Base-by-base conservation (phyloP, 306 rosid species). In the Castanospermum australe region DNA sequence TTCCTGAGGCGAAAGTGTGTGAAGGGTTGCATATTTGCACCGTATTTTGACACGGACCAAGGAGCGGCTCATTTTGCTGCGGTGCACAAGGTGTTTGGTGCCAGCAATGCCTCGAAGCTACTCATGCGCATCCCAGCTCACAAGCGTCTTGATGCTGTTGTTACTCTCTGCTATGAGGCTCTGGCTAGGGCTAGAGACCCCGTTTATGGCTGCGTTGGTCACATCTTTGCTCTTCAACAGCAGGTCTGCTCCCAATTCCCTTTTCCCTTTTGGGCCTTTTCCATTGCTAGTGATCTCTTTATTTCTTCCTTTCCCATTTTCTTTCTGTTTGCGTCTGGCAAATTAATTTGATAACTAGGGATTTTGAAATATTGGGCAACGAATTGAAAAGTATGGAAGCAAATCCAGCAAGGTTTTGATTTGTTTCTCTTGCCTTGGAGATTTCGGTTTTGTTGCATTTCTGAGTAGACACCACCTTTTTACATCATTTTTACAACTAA, bases 1-100 rank as follows among this genome's bases (percentile, higher is more conserved):
- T 92, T 89, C 69, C 85, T 94, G 6, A 71, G 98, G 59, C 57
- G 97, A 14, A 94, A 92, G 81, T 94, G 98, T 82, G 88, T 92
- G 36, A 90, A 80, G 75, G 93, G 97, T 0, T 94, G 98, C 85
- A 84, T 94, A 20, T 94, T 94, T 78, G 93, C 98, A 21, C 97
- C 98, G 0, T 94, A 92, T 57, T 94, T 94, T 82, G 92, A 92
- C 85, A 85, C 97, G 0, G 97, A 89, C 1, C 92, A 88, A 86
- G 98, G 98, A 8, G 79, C 98, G 0, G 88, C 90, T 22, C 92
- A 94, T 71, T 94, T 94, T 69, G 98, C 98, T 0, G 98, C 98
- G 0, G 97, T 94, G 20, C 98, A 94, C 47, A 94, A 89, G 83
- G 97, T 94, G 67, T 94, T 92, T 64, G 98, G 98, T n/a, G 98